These are phyloP conservation scores for Gamarada debralockiae DNA, from an alignment of 495 filamentous ascomycete genomes.

Conservation along the genomic window DNA sequence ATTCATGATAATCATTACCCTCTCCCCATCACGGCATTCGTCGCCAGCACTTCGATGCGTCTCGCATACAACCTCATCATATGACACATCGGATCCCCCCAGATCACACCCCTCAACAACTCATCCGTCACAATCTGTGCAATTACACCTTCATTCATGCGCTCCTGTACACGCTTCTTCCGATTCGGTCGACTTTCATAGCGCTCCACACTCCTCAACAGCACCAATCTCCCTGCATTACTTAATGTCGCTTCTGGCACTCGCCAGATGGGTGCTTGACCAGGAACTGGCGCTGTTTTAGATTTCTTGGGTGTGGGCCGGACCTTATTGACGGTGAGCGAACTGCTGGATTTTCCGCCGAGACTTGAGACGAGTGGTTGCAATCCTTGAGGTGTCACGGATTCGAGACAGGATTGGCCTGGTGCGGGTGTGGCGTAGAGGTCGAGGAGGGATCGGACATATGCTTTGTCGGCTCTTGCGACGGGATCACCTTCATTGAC, in stretches of 20 bases:
- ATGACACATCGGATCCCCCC: slow-evolving; percentile 77
- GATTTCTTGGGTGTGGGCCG: slow-evolving; percentile 7
- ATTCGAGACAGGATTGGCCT: slow-evolving; percentile 13
- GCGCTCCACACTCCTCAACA: slow-evolving; percentile 42
- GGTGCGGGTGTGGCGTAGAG: slow-evolving; percentile 65
- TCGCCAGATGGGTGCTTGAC: slow-evolving; percentile 47
- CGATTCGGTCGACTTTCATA: slow-evolving; percentile 4
- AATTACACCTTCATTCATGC: slow-evolving; percentile 25
- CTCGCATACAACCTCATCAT: slow-evolving; percentile 71
- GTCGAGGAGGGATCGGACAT: slow-evolving; percentile 65
- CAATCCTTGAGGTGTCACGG: slow-evolving; percentile 3
- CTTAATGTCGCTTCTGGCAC: slow-evolving; percentile 60
- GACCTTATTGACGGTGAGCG: slow-evolving; percentile 10
- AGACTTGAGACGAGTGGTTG: slow-evolving; percentile 6
- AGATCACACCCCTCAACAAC: slow-evolving; percentile 60
- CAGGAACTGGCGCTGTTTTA: slow-evolving; percentile 3
- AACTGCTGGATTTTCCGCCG: slow-evolving; percentile 13
- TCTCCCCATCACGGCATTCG: slow-evolving; percentile 56
- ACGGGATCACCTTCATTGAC: slow-evolving; percentile 86
- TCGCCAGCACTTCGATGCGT: slow-evolving; percentile 63
- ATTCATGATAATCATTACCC: background rate
- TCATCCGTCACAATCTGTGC: slow-evolving; percentile 63
- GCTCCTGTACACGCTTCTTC: slow-evolving; percentile 36
- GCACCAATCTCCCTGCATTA: slow-evolving; percentile 62
- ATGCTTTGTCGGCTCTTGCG: slow-evolving; percentile 67